These are phyloP conservation scores for Leccinellum luteum DNA, from an alignment of 768 basidiomycete genomes.

Conservation along the genomic window DNA sequence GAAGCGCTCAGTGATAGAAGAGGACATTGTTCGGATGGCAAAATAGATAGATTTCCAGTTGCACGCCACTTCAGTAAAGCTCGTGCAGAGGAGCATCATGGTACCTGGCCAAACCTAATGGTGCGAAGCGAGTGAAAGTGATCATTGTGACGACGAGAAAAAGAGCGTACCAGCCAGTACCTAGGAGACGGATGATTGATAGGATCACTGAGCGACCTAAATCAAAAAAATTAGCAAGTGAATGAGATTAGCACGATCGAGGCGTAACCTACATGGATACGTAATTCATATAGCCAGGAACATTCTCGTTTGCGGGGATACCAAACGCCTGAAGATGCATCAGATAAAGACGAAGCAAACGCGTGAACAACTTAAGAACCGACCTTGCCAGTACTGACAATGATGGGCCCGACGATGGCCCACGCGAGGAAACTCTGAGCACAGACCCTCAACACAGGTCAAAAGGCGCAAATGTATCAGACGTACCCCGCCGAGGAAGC, in stretches of 20 bases:
- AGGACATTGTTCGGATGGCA: background rate
- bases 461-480: background rate
- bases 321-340: background rate
- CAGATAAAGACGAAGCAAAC: no score
- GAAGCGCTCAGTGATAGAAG: conserved; percentile 6
- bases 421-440: conserved; percentile 53
- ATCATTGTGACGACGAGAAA: background rate
- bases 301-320: background rate
- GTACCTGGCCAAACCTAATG: conserved; percentile 27
- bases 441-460: background rate
- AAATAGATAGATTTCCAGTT: conserved; percentile 23
- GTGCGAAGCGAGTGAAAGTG: background rate
- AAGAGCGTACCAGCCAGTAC: conserved; percentile 45
- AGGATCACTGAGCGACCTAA: conserved; percentile 43
- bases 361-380: background rate
- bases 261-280: conserved; percentile 11
- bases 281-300: conserved; percentile 28
- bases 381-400: conserved; percentile 34
- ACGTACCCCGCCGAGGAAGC: conserved; percentile 46
- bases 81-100: conserved; percentile 54
- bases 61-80: conserved; percentile 25
- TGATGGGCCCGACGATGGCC: conserved; percentile 57
- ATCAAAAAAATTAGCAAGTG: background rate
- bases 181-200: conserved; percentile 48
- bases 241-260: background rate